Conservation (phyloP, 2,329 filamentous ascomycete species). For the Mycosphaerella arachidis region DNA sequence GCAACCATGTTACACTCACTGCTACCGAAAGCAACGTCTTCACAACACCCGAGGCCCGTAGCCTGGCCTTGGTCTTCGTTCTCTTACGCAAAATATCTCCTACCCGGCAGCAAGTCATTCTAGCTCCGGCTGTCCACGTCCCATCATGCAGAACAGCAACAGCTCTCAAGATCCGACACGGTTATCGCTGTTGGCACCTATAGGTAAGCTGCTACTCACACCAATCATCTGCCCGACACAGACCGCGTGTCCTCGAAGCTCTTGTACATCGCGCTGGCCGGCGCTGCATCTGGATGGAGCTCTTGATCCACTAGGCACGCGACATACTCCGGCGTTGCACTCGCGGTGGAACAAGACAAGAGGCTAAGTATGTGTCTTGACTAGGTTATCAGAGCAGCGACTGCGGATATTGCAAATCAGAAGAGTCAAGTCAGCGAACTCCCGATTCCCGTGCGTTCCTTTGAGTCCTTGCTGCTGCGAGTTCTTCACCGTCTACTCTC, state of each 20-base stretch:
- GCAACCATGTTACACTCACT: not conserved
- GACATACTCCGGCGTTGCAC: not conserved
- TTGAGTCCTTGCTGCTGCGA: constrained; percentile 1
- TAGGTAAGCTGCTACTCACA: constrained; percentile 26
- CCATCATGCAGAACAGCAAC: constrained; percentile 9
- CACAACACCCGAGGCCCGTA: not conserved
- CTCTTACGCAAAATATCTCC: not conserved
- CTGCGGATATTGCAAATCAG: constrained; percentile 50
- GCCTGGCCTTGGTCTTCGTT: not conserved
- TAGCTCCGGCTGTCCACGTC: constrained; percentile 3
- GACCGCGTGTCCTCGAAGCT: constrained; percentile 20
- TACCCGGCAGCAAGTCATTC: not conserved
- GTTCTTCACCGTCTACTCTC: not conserved
- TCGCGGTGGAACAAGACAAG: not conserved
- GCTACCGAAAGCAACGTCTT: not conserved
- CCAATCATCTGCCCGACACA: constrained; percentile 18
- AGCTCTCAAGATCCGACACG: constrained; percentile 14
- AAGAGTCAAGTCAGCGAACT: constrained; percentile 44
- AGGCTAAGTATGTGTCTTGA: constrained; percentile 22
- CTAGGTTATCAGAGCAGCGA: constrained; percentile 47
- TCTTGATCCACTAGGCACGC: not conserved
- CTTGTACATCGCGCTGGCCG: not conserved
- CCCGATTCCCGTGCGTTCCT: constrained; percentile 46
- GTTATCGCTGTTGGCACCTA: constrained; percentile 29
- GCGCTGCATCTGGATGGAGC: not conserved